Conservation (phyloP, 2,329 filamentous ascomycete genomes). For the Emmonsiellopsis sp. region DNA sequence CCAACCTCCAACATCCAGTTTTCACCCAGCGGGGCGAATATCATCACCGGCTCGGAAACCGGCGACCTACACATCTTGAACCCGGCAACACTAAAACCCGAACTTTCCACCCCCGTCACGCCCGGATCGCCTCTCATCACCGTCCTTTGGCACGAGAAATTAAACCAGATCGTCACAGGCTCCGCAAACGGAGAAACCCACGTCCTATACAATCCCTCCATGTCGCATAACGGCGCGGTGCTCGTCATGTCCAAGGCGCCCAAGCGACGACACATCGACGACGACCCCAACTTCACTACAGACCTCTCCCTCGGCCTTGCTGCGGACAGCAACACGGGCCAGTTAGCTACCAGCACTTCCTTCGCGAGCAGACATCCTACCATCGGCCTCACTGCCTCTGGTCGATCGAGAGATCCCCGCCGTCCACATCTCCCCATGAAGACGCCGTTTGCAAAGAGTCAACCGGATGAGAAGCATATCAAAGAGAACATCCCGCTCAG, state of each 20-base stretch:
- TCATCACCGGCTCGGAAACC: conserved; percentile 78
- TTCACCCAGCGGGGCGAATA: conserved; percentile 70
- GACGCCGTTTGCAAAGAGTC: conserved; percentile 83
- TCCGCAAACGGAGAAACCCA: conserved; percentile 86
- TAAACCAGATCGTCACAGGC: conserved; percentile 93
- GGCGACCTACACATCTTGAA: conserved; percentile 90
- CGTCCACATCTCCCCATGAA: conserved; percentile 74
- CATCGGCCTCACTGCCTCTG: conserved; percentile 67
- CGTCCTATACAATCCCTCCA: conserved; percentile 80
- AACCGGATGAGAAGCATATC: conserved; percentile 84
- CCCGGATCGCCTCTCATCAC: conserved; percentile 72
- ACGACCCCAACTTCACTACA: conserved; percentile 78
- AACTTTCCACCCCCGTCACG: conserved; percentile 82
- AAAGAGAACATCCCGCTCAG: conserved; percentile 81
- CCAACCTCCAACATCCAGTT: conserved; percentile 82
- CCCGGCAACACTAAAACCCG: conserved; percentile 75
- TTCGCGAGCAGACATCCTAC: conserved; percentile 55
- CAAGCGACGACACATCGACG: conserved; percentile 91
- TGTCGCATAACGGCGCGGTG: conserved; percentile 70
- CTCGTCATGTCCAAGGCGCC: conserved; percentile 87
- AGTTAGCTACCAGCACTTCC: conserved; percentile 63
- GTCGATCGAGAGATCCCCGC: conserved; percentile 67
- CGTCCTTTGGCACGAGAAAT: conserved; percentile 83
- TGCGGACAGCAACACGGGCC: conserved; percentile 67
- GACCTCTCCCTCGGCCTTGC: conserved; percentile 74